Percentiles rank a stretch among this genome's conserved stretches.
Conservation (phyloP, 768 basidiomycete genomes). For the Podaxis carcinomalis region DNA sequence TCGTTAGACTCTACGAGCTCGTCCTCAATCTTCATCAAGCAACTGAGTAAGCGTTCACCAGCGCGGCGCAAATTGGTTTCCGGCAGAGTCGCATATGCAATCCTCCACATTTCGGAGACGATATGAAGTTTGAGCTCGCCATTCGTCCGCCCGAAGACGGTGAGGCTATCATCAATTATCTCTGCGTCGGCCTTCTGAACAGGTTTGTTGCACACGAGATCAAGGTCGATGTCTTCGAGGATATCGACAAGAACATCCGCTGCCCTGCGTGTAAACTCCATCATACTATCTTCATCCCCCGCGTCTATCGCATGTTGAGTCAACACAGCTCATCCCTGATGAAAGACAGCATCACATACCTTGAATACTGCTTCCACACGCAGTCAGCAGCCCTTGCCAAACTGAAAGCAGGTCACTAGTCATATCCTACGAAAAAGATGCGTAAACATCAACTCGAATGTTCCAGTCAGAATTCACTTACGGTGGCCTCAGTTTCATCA, state of each 20-base stretch:
- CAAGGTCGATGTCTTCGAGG: conserved; percentile 41
- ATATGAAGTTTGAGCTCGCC: conserved; percentile 54
- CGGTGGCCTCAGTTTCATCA: conserved; percentile 44
- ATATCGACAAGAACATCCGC: conserved; percentile 44
- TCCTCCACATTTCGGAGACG: conserved; percentile 55
- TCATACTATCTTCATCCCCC: conserved; percentile 34
- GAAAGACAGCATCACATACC: conserved; percentile 26
- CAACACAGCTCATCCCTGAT: neutral
- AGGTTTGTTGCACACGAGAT: conserved; percentile 23
- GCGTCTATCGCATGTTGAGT: conserved; percentile 28
- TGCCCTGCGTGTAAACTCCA: conserved; percentile 35
- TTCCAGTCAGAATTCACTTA: conserved; percentile 27
- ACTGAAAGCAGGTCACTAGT: conserved; percentile 46
- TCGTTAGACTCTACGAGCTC: conserved; percentile 40
- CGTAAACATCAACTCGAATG: neutral
- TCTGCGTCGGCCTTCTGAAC: conserved; percentile 9
- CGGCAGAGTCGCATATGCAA: conserved; percentile 40
- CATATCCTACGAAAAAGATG: neutral
- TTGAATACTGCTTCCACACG: conserved; percentile 41
- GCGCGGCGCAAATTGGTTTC: conserved; percentile 34
- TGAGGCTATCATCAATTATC: neutral
- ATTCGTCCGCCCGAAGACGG: conserved; percentile 23
- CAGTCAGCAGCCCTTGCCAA: conserved; percentile 55
- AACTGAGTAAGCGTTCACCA: conserved; percentile 41
- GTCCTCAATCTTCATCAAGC: conserved; percentile 44